Conservation (phyloP, 2,329 filamentous ascomycete genomes). For the Claviceps spartinae region DNA sequence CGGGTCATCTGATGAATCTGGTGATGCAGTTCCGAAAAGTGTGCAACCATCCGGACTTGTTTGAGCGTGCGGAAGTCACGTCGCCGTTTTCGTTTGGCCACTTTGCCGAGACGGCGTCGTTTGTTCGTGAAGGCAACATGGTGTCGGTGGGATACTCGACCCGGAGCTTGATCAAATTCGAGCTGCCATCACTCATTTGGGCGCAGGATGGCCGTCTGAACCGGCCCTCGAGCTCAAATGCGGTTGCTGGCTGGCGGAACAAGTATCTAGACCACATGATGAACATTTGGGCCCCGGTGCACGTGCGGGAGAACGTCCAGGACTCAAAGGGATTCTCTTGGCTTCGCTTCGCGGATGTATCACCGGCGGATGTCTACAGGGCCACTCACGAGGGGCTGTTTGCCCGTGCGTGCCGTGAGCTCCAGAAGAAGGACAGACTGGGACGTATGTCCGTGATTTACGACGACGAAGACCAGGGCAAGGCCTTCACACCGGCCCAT, state of each 20-base stretch:
- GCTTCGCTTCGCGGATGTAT: constrained; percentile 73
- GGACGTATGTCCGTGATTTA: constrained; percentile 56
- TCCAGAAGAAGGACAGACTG: constrained; percentile 43
- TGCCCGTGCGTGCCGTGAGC: constrained; percentile 53
- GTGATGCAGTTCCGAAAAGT: constrained; percentile 99
- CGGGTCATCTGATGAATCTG: constrained; percentile 93
- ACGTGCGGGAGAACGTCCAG: constrained; percentile 52
- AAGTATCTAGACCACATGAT: constrained; percentile 69
- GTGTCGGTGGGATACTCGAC: constrained; percentile 79
- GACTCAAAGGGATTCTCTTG: constrained; percentile 67
- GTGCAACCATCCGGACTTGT: constrained; percentile 95
- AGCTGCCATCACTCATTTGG: constrained; percentile 70
- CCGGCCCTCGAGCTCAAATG: constrained; percentile 59
- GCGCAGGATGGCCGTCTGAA: constrained; percentile 65
- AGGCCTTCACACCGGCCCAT: constrained; percentile 56
- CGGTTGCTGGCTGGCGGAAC: constrained; percentile 62
- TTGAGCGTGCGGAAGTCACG: constrained; percentile 83
- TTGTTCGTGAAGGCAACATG: constrained; percentile 73
- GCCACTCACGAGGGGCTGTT: constrained; percentile 60
- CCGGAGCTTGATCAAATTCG: constrained; percentile 72
- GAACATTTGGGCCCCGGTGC: constrained; percentile 79
- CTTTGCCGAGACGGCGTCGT: constrained; percentile 91
- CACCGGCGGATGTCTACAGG: constrained; percentile 56
- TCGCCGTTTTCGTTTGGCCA: constrained; percentile 74
- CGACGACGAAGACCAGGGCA: constrained; percentile 43